These are phyloP conservation scores for Dissophora ornata DNA, from an alignment of 192 early-diverging fungal species.

Conservation along the genomic window DNA sequence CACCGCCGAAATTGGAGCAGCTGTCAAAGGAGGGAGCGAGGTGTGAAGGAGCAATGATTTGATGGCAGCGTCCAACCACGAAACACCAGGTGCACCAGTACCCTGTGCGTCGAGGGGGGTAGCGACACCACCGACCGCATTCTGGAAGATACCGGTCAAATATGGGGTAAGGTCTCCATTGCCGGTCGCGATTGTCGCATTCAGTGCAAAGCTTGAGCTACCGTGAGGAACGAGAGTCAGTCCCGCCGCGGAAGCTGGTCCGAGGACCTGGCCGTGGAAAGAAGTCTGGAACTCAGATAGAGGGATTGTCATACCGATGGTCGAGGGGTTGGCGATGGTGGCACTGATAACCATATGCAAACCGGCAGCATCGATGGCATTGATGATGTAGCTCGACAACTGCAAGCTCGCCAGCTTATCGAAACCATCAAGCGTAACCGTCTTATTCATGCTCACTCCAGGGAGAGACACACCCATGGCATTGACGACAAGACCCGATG, in stretches of 20 bases:
- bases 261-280: conserved; percentile 1
- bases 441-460: conserved; percentile 54
- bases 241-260: background rate
- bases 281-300: conserved; percentile 18
- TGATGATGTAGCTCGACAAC: conserved; percentile 24
- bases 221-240: conserved; percentile 9
- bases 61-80: conserved; percentile 40
- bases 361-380: conserved; percentile 9
- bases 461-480: conserved; percentile 60
- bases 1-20: too few species aligned
- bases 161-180: background rate
- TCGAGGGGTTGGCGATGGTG: conserved; percentile 26
- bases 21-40: conserved; percentile 8
- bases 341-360: conserved; percentile 34
- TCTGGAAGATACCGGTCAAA: conserved; percentile 18
- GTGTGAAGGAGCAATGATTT: conserved; percentile 10
- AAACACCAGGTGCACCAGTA: conserved; percentile 24
- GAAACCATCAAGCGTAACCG: conserved; percentile 57
- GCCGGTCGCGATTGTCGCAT: conserved; percentile 15
- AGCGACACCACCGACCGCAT: conserved; percentile 13
- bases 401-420: conserved; percentile 34
- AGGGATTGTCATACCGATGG: conserved; percentile 36
- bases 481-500: conserved; percentile 45
- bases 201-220: conserved; percentile 16
- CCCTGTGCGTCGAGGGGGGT: conserved; percentile 16